Percentiles rank a stretch among this genome's conserved stretches.
phyloP scores from a whole-genome alignment of 2,329 filamentous ascomycete species.

The Ceratocystis eucalypticola region DNA sequence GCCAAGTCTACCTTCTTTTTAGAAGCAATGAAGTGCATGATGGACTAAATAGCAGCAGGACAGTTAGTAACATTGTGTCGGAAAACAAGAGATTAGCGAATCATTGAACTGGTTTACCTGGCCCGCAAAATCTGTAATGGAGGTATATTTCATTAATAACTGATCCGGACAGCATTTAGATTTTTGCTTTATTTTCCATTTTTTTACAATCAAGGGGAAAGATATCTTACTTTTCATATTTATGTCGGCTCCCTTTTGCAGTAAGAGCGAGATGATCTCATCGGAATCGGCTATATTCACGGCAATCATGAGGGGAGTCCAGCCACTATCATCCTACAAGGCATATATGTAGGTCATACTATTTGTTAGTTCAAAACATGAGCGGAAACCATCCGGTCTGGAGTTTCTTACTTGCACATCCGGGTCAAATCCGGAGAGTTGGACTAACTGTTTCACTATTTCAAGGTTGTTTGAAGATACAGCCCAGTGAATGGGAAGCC shows the following conservation, averaged over 20 bases:
- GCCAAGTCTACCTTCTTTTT: constrained; percentile 79
- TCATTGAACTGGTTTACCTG: constrained; percentile 34
- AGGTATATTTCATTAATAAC: constrained; percentile 19
- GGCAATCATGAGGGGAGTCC: constrained; percentile 77
- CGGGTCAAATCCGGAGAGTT: constrained; percentile 62
- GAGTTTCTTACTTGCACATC: constrained; percentile 53
- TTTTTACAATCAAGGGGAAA: no score
- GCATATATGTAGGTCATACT: background rate
- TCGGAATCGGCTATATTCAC: constrained; percentile 61
- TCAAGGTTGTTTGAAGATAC: constrained; percentile 65
- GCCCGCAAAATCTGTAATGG: constrained; percentile 44
- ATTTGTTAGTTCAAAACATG: background rate
- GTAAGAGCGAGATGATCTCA: constrained; percentile 50
- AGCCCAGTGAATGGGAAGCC: constrained; percentile 89
- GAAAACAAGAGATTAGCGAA: background rate
- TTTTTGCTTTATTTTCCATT: no score
- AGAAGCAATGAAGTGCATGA: constrained; percentile 80
- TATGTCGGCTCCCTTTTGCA: constrained; percentile 56
- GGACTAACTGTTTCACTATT: constrained; percentile 59
- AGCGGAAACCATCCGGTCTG: background rate
- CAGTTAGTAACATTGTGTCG: background rate
- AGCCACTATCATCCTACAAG: constrained; percentile 56
- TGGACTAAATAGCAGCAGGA: constrained; percentile 43
- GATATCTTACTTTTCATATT: constrained; percentile 51
- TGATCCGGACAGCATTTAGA: background rate